A percentile compares a stretch with the other conserved stretches of the same genome.
These are phyloP conservation scores for Zymoseptoria crescenta DNA, from an alignment of 2,329 filamentous ascomycete genomes.

Conservation along the genomic window DNA sequence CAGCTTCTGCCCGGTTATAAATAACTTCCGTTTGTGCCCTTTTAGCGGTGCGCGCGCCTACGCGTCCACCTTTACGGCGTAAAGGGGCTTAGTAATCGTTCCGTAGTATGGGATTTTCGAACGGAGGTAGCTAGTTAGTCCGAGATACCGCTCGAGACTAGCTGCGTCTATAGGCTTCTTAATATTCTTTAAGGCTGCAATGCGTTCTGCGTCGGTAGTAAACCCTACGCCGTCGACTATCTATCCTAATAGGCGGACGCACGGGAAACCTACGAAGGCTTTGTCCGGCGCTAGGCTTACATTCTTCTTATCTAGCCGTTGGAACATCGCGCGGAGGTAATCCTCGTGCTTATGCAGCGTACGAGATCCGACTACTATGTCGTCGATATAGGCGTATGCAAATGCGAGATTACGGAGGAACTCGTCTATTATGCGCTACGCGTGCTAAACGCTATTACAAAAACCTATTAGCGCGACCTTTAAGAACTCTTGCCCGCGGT, in stretches of 20 bases:
- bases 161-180: background rate
- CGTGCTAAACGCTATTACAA: background rate
- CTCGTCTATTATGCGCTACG: background rate
- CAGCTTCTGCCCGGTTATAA: background rate
- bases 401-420: background rate
- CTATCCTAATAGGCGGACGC: background rate
- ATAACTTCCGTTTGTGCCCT: background rate
- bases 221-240: background rate
- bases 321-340: background rate
- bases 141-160: background rate
- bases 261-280: background rate
- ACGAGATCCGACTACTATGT: background rate
- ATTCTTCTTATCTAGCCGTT: background rate
- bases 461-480: background rate
- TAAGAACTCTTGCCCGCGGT: background rate
- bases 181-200: background rate
- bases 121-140: background rate
- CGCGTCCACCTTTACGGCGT: background rate
- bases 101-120: constrained; percentile 2
- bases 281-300: background rate
- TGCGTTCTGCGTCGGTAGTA: background rate
- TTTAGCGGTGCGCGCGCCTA: background rate
- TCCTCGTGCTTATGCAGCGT: background rate
- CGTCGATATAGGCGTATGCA: background rate
- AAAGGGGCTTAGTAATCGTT: background rate